Conservation (phyloP, 306 rosid species). For the Inga laurina region DNA sequence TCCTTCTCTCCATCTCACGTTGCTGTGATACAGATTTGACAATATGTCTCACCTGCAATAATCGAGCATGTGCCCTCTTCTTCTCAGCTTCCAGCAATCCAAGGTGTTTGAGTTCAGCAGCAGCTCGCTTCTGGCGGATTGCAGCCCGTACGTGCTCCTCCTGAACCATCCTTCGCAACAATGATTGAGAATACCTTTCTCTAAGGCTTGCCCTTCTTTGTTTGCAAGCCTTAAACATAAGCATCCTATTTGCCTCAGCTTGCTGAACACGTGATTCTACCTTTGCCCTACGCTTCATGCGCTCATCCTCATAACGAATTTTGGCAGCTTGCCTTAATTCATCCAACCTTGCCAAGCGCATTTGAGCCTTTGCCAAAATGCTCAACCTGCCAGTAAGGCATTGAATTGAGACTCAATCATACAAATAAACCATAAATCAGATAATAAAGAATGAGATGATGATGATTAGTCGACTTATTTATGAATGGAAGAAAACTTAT, state of each 20-base stretch:
- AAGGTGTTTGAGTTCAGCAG: constrained; percentile 87
- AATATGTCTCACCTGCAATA: constrained; percentile 70
- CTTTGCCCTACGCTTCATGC: constrained; percentile 69
- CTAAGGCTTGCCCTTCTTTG: constrained; percentile 84
- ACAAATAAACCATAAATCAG: constrained; percentile 16
- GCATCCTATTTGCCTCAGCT: constrained; percentile 91
- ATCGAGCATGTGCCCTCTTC: constrained; percentile 76
- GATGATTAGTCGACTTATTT: background rate
- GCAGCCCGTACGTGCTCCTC: constrained; percentile 93
- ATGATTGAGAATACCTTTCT: constrained; percentile 86
- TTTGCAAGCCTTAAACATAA: constrained; percentile 69
- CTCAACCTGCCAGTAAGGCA: constrained; percentile 63
- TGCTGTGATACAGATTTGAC: constrained; percentile 82
- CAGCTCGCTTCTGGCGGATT: constrained; percentile 78
- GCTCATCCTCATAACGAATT: constrained; percentile 71
- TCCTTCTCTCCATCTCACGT: constrained; percentile 88
- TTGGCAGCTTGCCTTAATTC: constrained; percentile 93
- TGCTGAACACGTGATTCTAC: constrained; percentile 86
- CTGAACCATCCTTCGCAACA: constrained; percentile 74
- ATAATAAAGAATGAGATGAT: background rate
- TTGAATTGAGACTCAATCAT: constrained; percentile 20
- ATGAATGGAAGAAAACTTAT: background rate
- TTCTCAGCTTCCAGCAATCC: constrained; percentile 84
- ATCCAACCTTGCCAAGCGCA: constrained; percentile 82
- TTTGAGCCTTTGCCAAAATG: constrained; percentile 76